Base-by-base conservation (phyloP, 257 asterid genomes). In the Nicotiana tabacum region DNA sequence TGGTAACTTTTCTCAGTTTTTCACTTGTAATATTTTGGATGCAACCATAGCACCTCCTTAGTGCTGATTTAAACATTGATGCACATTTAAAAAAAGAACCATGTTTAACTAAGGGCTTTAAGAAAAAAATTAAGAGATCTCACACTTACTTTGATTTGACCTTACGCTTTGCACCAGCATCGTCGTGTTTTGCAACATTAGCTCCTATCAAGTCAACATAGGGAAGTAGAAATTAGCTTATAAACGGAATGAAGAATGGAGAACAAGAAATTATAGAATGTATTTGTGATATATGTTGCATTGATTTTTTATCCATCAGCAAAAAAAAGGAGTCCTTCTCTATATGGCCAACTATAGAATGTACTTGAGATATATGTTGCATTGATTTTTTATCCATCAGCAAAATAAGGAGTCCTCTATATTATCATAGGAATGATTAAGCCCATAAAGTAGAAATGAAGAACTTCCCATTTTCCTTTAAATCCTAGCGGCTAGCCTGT, bases 141-240 rank as follows among this genome's bases (percentile, higher is more conserved):
- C 18, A 82, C 66, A 89, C 97, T 89, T 92, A 92, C 98, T 87
- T 89, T 46, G 88, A 77, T 78, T 83, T 85, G 48, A 83, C 37
- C 80, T 39, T 77, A 84, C 9, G 77, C 81, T 81, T 77, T 58
- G 82, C 81, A 68, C 83, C 86, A 69, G 77, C 56, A 16, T 66
- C 78, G 68, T 81, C 83, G 32, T 24, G 83, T 85, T 84, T 82
- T 46, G 78, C 87, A 83, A 58, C 86, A 65, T 56, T 72, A 68
- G 85, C 64, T 82, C 89, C 97, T 93, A 93, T 15, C 66, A 86
- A 78, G 48, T 76, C 39, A 81, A 66, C 70, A 77, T 18, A 57
- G 56, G 33, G 53, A 81, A 10, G 78, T 30, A 85, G 30, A 51
- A 30, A 66, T 80, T 88, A 69, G 87, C 57, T 74, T 74, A 27